Base-by-base conservation (phyloP, 2,329 filamentous ascomycete genomes). In the Ustulina deusta region DNA sequence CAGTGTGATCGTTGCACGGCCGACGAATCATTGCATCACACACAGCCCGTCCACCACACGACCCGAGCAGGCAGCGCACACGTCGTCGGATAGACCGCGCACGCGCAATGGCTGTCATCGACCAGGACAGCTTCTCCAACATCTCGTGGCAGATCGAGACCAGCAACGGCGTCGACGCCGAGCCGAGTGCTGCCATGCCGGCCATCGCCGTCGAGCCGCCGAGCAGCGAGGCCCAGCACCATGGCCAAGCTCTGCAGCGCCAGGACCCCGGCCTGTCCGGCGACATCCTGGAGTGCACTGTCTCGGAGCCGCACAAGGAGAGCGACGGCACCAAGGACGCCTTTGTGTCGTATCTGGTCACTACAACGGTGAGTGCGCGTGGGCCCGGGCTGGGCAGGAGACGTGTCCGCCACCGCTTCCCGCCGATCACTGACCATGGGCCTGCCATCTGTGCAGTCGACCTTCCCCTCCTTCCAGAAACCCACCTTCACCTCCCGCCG, bases 301-400 rank as follows among this genome's bases (percentile, higher is more conserved):
- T 99, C 20, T 89, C 89, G 62, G 88, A 90, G 66, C 94, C 96
- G 22, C 87, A 95, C 80, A 98, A 97, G 81, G 96, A 98, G 84
- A 96, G 95, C 76, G 93, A 97, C 76, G 95, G 96, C 55, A 97
- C 94, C 66, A 97, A 97, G 81, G 96, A 97, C 81, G 92, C 93
- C 61, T 99, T 97, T 82, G 91, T 98, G 66, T 98, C 96, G 11
- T 99, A 99, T 79, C 85, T 97, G 57, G 93, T 99, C 72, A 96
- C 93, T 51, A 97, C 96, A 61, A 86, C 94, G 81, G 94, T 97
- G 83, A 65, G 78, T 74, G n/a, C 17, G 15, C 10, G 38, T 15
- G 27, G 11, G 13, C 15, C 9, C 15, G 51, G 38, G 15, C 29
- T n/a, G 25, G 27, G 49, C 56, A 20, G 20, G n/a, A 44, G n/a